Percentiles rank a stretch among this genome's conserved stretches.
These are phyloP conservation scores for Xylariaceae sp. DNA, from an alignment of 2,329 filamentous ascomycete species.

Conservation along the genomic window DNA sequence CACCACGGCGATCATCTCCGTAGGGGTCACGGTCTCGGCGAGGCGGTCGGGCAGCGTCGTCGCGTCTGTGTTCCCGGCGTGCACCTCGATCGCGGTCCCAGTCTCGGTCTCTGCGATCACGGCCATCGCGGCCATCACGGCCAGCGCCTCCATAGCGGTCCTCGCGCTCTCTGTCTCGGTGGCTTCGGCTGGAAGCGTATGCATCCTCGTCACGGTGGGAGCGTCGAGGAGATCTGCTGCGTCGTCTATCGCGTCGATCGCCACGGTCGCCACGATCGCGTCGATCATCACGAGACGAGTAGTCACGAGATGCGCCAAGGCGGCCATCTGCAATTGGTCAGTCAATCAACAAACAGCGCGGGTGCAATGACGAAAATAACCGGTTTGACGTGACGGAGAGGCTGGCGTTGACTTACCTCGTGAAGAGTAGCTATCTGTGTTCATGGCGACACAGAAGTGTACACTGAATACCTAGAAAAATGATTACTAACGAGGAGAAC, in stretches of 20 bases:
- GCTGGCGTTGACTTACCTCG: constrained; percentile 53
- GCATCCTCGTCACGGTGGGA: constrained; percentile 60
- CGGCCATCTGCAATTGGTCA: constrained; percentile 40
- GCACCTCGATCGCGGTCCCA: constrained; percentile 58
- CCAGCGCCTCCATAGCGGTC: constrained; percentile 70
- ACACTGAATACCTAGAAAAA: background rate
- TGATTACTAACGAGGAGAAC: too few species aligned
- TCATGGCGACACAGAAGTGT: constrained; percentile 52
- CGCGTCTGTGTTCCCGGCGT: constrained; percentile 41
- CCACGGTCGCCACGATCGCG: constrained; percentile 38
- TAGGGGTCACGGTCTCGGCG: constrained; percentile 30
- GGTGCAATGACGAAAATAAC: constrained; percentile 5
- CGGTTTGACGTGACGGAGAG: constrained; percentile 16
- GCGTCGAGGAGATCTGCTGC: constrained; percentile 75
- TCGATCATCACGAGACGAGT: constrained; percentile 44
- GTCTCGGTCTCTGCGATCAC: constrained; percentile 44
- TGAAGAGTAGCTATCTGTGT: constrained; percentile 77
- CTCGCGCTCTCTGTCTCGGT: constrained; percentile 88
- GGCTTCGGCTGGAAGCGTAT: constrained; percentile 89
- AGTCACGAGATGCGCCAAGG: constrained; percentile 50
- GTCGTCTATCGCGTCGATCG: constrained; percentile 47
- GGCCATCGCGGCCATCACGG: constrained; percentile 26
- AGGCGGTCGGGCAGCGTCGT: constrained; percentile 55
- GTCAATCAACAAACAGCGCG: constrained; percentile 24
- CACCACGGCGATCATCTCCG: constrained; percentile 21